Base-by-base conservation (phyloP, 2,329 filamentous ascomycete genomes). In the Colletotrichum cordylinicola region DNA sequence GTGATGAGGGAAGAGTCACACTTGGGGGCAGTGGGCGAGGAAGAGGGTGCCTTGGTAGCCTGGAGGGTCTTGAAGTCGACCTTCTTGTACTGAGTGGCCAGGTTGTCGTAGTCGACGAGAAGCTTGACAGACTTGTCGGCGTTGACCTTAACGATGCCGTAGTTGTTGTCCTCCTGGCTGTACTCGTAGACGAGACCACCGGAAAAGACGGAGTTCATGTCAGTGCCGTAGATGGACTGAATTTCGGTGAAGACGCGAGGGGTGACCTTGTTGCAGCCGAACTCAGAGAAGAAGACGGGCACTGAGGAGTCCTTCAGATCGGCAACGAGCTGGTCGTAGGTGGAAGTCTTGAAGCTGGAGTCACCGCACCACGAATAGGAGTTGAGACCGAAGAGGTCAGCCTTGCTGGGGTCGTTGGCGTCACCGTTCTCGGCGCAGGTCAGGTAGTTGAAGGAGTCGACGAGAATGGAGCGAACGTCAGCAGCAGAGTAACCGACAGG, bases 171-270 rank as follows among this genome's bases (percentile, higher is more conserved):
- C 82, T 96, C 95, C 84, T 96, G 90, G 1, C 92, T 92, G 84
- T 91, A 96, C 85, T 97, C 94, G 87, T 96, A 97, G 61, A 96
- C 94, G 61, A 97, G 88, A 78, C 94, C 94, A 77, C 95, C 95
- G 70, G 92, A 93, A 81, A 96, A 92, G 72, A 91, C 87, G 21
- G 87, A 83, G 15, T 85, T 93, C 93, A 96, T 96, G 78, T 95
- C 80, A 52, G 88, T 81, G 72, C 94, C 90, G 84, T 96, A 96
- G 78, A 97, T 92, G 77, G 92, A 88, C 71, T 87, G 88, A 15
- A 95, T 93, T 85, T 97, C 95, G 78, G 94, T 93, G 86, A 96
- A 97, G 80, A 92, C 85, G 79, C 95, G 93, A 16, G 94, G 93
- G n/a, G 86, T 83, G 16, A 92, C 91, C 48, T 89, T 87, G 87